Base-by-base conservation (phyloP, 2,329 filamentous ascomycete species). In the Cladosporium sp. region DNA sequence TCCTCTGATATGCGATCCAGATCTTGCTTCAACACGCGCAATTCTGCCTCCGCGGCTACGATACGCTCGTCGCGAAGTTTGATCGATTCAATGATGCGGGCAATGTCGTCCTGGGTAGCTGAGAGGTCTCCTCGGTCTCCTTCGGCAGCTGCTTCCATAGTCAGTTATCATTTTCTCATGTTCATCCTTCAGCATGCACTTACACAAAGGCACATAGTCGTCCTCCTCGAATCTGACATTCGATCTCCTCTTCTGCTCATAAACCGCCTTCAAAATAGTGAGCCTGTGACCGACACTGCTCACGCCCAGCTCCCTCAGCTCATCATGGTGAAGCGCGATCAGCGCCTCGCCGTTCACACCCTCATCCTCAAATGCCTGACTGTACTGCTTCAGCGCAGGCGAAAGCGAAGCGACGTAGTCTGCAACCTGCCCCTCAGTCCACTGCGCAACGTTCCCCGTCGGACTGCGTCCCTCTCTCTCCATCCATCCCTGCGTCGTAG, bases 231-330 rank as follows among this genome's bases (percentile, higher is more conserved):
- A 81, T 13, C 89, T 86, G 55, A 97, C 82, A 63, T 95, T 90
- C 66, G 96, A 91, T 59, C 89, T 89, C 69, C 92, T 86, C 74
- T 98, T 98, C 66, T 93, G 85, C 66, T 97, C 91, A 73, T 96
- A 97, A 51, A 97, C 90, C 63, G 85, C 91, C 74, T 96, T 97
- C 54, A 98, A 79, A 54, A 98, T 95, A 18, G 90, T 95, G 63
- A 98, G 77, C 55, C 93, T 85, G 73, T 98, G 93, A 38, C 93
- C 93, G 44, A 96, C 89, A 72, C 92, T 97, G 58, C 78, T 77
- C 59, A 98, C 87, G 44, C 91, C 91, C 84, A 97, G 92, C 67
- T 95, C 89, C 72, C 95, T 95, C 63, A 98, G 76, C 68, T 97
- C 92, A 53, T 95, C 88, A 68, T 97, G 93, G 58, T 87, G 86